phyloP scores from a whole-genome alignment of 2,329 filamentous ascomycete species.

The Hymenoscyphus fructigenus region DNA sequence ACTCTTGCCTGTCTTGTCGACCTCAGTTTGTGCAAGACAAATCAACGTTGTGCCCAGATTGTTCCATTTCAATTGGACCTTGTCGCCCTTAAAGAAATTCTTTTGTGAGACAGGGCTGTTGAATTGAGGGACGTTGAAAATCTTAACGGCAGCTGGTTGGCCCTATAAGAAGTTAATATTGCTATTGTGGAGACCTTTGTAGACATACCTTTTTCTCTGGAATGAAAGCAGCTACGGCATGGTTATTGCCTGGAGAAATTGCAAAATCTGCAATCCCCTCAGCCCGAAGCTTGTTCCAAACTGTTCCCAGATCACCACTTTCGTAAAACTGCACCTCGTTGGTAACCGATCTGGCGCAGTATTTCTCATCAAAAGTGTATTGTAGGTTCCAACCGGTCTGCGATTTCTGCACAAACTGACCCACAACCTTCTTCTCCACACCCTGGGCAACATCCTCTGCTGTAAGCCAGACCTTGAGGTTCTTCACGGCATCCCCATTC shows the following conservation, averaged over 20 bases:
- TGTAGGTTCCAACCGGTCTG: conserved; percentile 97
- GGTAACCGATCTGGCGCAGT: conserved; percentile 88
- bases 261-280: conserved; percentile 91
- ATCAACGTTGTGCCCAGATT: conserved; percentile 85
- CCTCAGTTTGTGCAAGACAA: conserved; percentile 94
- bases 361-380: conserved; percentile 90
- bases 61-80: conserved; percentile 99
- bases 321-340: conserved; percentile 98
- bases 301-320: conserved; percentile 77
- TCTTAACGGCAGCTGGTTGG: conserved; percentile 88
- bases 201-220: conserved; percentile 83
- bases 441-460: conserved; percentile 65
- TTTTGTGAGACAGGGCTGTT: conserved; percentile 84
- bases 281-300: conserved; percentile 93
- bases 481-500: conserved; percentile 89
- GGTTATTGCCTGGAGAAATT: conserved; percentile 82
- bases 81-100: conserved; percentile 99
- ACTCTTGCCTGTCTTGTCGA: conserved; percentile 97
- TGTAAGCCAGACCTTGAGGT: conserved; percentile 93
- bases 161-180: conserved; percentile 58
- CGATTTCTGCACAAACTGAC: conserved; percentile 91
- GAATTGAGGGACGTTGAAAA: conserved; percentile 92
- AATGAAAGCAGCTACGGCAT: conserved; percentile 91
- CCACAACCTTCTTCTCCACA: conserved; percentile 71
- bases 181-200: no score